Evolutionary conservation across 768 basidiomycete genomes (phyloP).

Genomic region (Lactarius sp.): DNA sequence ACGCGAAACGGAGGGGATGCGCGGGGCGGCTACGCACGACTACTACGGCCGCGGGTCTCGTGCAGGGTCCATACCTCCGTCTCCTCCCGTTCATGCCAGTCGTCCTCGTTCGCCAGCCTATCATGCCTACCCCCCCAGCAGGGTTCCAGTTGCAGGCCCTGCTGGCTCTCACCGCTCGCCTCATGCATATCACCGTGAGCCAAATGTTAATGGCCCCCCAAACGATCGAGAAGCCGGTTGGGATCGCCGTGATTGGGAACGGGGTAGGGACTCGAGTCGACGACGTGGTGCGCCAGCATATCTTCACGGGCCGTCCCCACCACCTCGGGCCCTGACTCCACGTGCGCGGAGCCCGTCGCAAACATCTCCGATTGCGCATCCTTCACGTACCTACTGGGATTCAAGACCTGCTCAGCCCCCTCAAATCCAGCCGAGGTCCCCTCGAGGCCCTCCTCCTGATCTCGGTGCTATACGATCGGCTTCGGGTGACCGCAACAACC

Average conservation of each 20-base stretch:
- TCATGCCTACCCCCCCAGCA: conserved; percentile 44
- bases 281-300: conserved; percentile 32
- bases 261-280: conserved; percentile 30
- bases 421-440: conserved; percentile 30
- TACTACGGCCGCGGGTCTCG: conserved; percentile 51
- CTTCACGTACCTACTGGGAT: conserved; percentile 56
- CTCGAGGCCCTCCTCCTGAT: conserved; percentile 12
- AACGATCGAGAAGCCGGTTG: conserved; percentile 52
- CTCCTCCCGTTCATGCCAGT: conserved; percentile 45
- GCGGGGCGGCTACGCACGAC: conserved; percentile 49
- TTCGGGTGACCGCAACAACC: conserved; percentile 12
- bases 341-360: conserved; percentile 34
- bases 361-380: conserved; percentile 55
- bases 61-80: conserved; percentile 53
- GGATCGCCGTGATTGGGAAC: conserved; percentile 64
- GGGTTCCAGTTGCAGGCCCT: conserved; percentile 49
- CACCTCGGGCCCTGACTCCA: conserved; percentile 42
- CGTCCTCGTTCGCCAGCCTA: conserved; percentile 52
- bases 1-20: conserved; percentile 47
- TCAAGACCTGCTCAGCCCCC: conserved; percentile 40
- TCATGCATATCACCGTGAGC: conserved; percentile 51
- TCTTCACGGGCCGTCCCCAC: conserved; percentile 29
- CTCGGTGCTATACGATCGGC: conserved; percentile 10
- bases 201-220: conserved; percentile 39
- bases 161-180: conserved; percentile 54